Evolutionary conservation across 495 filamentous ascomycete genomes (phyloP).

Genomic region (Oidiodendron maius): DNA sequence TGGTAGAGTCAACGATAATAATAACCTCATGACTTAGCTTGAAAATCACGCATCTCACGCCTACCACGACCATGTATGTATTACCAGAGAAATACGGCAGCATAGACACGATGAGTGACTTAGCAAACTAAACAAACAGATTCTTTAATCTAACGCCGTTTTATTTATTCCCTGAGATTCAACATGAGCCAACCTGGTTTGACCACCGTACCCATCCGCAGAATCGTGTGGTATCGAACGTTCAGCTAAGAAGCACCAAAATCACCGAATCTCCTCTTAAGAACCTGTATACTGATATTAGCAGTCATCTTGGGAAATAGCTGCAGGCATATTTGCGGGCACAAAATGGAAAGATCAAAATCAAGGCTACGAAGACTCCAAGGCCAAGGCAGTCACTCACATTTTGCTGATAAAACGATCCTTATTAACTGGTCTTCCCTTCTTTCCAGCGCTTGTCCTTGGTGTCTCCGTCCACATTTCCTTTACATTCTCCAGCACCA

Average conservation of each 20-base stretch:
- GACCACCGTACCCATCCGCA: conserved; percentile 9
- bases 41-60: no score
- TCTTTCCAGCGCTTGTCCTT: conserved; percentile 65
- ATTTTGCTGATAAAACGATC: conserved; percentile 98
- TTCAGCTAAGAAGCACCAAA: conserved; percentile 77
- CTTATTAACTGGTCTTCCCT: conserved; percentile 91
- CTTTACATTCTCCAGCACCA: conserved; percentile 97
- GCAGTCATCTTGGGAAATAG: background rate
- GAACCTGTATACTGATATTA: conserved; percentile 54
- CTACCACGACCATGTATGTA: no score
- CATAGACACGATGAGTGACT: no score
- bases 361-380: background rate
- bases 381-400: conserved; percentile 40
- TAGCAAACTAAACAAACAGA: no score
- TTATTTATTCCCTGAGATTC: conserved; percentile 15
- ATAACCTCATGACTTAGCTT: no score
- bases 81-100: no score
- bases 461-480: conserved; percentile 99
- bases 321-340: background rate
- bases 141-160: conserved; percentile 1
- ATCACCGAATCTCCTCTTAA: conserved; percentile 91
- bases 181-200: conserved; percentile 18
- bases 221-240: conserved; percentile 7
- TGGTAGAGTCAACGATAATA: no score
- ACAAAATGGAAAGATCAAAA: background rate